Conservation (phyloP, 352 stramenopile genomes). For the Peronosclerospora sorghi region DNA sequence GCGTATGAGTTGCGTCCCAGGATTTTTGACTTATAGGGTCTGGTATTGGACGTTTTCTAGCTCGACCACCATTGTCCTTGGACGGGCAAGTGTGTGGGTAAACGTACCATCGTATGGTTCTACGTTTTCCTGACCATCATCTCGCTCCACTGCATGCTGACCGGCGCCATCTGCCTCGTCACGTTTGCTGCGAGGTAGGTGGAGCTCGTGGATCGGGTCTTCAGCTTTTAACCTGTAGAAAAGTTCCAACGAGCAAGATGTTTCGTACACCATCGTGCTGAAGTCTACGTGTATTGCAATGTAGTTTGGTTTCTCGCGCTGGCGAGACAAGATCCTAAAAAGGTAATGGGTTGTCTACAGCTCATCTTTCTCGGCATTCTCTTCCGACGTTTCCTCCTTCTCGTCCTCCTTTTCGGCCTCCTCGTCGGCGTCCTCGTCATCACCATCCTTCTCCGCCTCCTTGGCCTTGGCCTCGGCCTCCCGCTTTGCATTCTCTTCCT, state of each 20-base stretch:
- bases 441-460: conserved; percentile 57
- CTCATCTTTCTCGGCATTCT: conserved; percentile 64
- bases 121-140: conserved; percentile 69
- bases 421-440: conserved; percentile 49
- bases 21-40: not conserved
- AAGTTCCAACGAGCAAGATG: not conserved
- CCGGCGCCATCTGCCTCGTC: conserved; percentile 26
- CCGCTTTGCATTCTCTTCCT: conserved; percentile 54
- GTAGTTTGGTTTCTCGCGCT: conserved; percentile 11
- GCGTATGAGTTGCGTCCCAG: not conserved
- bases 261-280: conserved; percentile 4
- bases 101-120: conserved; percentile 71
- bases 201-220: not conserved
- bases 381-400: conserved; percentile 53
- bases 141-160: conserved; percentile 53
- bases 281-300: conserved; percentile 16
- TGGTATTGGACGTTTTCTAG: conserved; percentile 23
- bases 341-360: conserved; percentile 24
- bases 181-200: conserved; percentile 21
- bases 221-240: not conserved
- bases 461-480: conserved; percentile 70
- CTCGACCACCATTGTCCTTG: conserved; percentile 89
- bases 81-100: conserved; percentile 86
- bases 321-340: conserved; percentile 23
- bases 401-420: conserved; percentile 19